Conservation (phyloP, 2,329 filamentous ascomycete species). For the Pseudocercospora musae region DNA sequence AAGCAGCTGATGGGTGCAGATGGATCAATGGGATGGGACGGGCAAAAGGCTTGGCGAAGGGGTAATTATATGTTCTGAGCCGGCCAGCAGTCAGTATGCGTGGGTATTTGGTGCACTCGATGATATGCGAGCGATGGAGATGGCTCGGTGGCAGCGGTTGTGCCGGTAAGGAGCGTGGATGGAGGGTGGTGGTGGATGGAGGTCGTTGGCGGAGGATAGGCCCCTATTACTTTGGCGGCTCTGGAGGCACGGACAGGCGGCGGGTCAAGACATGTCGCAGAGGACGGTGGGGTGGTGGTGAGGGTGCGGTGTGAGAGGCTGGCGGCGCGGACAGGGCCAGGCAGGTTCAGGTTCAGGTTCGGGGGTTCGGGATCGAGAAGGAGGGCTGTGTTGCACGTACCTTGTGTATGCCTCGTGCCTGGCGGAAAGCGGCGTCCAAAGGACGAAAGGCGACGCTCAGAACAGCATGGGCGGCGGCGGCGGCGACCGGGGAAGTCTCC, state of each 20-base stretch:
- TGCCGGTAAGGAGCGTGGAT: conserved; percentile 12
- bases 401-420: background rate
- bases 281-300: background rate
- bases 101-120: conserved; percentile 13
- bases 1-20: conserved; percentile 14
- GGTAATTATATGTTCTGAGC: conserved; percentile 30
- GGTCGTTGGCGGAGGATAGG: conserved; percentile 2
- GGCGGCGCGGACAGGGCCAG: background rate
- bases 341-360: background rate
- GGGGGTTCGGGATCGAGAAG: background rate
- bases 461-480: conserved; percentile 13
- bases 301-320: background rate
- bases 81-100: conserved; percentile 33
- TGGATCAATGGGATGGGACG: conserved; percentile 17
- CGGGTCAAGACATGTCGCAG: conserved; percentile 21
- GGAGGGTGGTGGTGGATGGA: conserved; percentile 9
- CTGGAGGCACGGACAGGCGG: conserved; percentile 10
- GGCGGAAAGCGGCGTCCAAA: conserved; percentile 12
- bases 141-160: background rate
- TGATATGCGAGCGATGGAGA: conserved; percentile 17
- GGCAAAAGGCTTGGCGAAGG: conserved; percentile 20
- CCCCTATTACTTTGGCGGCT: conserved; percentile 4
- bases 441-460: conserved; percentile 8
- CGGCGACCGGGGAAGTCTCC: conserved; percentile 7
- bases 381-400: conserved; percentile 3